A percentile compares a stretch with the other conserved stretches of the same genome.
phyloP scores from a whole-genome alignment of 257 asterid genomes.

The Nicotiana tomentosiformis region DNA sequence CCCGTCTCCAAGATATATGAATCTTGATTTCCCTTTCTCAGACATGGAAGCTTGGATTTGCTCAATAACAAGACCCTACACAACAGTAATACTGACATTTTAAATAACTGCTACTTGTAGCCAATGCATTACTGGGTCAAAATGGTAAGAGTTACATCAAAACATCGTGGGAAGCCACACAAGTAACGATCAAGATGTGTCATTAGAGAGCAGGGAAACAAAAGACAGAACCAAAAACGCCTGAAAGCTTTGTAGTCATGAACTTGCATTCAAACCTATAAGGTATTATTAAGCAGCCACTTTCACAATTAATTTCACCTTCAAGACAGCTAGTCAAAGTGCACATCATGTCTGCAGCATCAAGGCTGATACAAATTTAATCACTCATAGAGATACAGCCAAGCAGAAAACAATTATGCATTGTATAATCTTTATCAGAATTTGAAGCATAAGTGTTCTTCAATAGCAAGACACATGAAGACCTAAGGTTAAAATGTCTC shows the following conservation, averaged over 20 bases:
- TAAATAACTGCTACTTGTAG: neutral
- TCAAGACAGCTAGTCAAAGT: neutral
- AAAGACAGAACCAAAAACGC: neutral
- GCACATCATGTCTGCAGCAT: neutral
- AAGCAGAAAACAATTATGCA: neutral
- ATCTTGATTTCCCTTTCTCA: slow-evolving; percentile 22
- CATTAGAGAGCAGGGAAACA: neutral
- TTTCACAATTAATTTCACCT: neutral
- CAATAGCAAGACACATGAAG: neutral
- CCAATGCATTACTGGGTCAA: neutral
- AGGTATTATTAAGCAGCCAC: neutral
- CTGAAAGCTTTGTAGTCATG: neutral
- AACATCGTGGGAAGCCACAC: neutral
- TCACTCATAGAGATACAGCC: neutral
- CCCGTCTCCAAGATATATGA: slow-evolving; percentile 78
- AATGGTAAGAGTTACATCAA: neutral
- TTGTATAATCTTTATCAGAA: neutral
- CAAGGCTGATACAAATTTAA: neutral
- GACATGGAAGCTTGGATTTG: slow-evolving; percentile 32
- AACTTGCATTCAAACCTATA: neutral
- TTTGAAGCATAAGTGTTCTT: neutral
- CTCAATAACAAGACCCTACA: slow-evolving; percentile 55
- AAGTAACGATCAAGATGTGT: neutral
- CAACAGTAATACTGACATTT: neutral
- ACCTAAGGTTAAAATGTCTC: neutral